Evolutionary conservation across 805 yeast genomes (phyloP).

Genomic region (Kazachstania bromeliacearum): DNA sequence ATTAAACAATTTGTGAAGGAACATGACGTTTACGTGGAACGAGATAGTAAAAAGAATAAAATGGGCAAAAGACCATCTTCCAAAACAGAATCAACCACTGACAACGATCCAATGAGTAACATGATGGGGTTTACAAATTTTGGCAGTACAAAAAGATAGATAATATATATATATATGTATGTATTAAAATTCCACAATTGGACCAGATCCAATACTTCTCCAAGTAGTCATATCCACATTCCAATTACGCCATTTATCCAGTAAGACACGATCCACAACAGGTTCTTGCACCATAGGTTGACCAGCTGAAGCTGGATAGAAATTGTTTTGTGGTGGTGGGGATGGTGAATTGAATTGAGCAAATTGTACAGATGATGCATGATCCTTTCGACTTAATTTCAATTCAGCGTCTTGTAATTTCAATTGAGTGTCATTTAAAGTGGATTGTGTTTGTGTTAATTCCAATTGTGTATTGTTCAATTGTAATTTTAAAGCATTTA

Average conservation of each 20-base stretch:
- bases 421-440: conserved; percentile 21
- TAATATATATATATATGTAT: background rate
- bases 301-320: conserved; percentile 15
- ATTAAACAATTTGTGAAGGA: conserved; percentile 26
- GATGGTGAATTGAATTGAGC: conserved; percentile 11
- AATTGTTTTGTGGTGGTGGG: conserved; percentile 3
- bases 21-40: conserved; percentile 17
- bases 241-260: conserved; percentile 75
- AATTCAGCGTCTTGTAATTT: conserved; percentile 9
- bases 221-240: conserved; percentile 79
- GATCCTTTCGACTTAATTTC: conserved; percentile 1
- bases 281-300: conserved; percentile 8
- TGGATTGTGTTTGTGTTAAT: conserved; percentile 13
- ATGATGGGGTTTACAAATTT: conserved; percentile 57
- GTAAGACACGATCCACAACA: conserved; percentile 39
- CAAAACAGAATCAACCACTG: conserved; percentile 7
- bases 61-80: conserved; percentile 20
- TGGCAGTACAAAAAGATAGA: conserved; percentile 37
- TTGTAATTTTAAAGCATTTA: conserved; percentile 15
- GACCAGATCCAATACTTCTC: conserved; percentile 64
- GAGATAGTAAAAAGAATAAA: conserved; percentile 21
- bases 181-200: conserved; percentile 38
- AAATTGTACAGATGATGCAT: conserved; percentile 8
- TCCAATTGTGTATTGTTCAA: conserved; percentile 19
- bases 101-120: conserved; percentile 21